These are phyloP conservation scores for Nemania serpens DNA, from an alignment of 2,329 filamentous ascomycete species.

Conservation along the genomic window DNA sequence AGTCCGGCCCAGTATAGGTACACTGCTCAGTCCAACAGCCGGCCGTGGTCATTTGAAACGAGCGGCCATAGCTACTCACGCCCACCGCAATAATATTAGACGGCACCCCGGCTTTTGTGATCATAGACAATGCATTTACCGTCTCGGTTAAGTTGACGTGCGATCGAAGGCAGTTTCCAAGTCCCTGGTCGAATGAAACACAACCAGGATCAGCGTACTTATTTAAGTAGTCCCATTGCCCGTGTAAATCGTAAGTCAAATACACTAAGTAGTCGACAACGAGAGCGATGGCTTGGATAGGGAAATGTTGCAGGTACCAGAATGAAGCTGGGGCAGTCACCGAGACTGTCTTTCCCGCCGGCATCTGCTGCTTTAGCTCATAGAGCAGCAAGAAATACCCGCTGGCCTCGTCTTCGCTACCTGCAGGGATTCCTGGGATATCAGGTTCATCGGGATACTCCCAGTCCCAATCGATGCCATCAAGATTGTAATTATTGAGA, in stretches of 20 bases:
- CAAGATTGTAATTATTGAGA: slow-evolving; percentile 38
- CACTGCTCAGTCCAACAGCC: background rate
- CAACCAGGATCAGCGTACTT: background rate
- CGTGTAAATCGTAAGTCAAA: background rate
- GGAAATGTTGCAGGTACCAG: background rate
- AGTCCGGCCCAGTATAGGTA: background rate
- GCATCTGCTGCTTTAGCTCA: background rate
- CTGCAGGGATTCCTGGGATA: background rate
- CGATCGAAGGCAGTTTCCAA: background rate
- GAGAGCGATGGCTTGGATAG: background rate
- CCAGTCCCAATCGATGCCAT: slow-evolving; percentile 45
- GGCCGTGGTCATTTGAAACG: background rate
- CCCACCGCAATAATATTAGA: background rate
- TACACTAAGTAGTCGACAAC: background rate
- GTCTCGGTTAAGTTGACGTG: background rate
- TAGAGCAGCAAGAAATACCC: background rate
- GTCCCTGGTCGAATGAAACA: no score
- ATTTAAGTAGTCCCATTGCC: background rate
- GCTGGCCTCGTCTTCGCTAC: background rate
- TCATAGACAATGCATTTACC: background rate
- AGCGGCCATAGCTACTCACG: background rate
- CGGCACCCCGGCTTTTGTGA: background rate
- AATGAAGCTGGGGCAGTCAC: background rate
- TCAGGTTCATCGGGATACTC: background rate
- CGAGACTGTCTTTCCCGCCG: background rate